A percentile compares a stretch with the other conserved stretches of the same genome.
These are phyloP conservation scores for Colletotrichum musicola DNA, from an alignment of 2,329 filamentous ascomycete genomes.

Conservation along the genomic window DNA sequence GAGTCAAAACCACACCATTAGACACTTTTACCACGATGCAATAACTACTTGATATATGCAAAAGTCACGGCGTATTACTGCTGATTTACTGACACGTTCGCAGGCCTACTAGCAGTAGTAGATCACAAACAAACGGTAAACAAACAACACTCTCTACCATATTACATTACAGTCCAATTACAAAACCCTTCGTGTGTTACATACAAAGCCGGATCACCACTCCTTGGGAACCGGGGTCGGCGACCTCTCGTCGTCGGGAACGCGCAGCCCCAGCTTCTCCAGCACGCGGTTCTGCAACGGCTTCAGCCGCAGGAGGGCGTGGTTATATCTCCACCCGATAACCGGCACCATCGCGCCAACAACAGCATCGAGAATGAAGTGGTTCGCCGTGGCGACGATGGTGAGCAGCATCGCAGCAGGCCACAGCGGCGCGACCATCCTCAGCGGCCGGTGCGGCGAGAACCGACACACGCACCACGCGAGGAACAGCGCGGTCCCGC, in stretches of 20 bases:
- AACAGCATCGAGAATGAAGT: constrained; percentile 53
- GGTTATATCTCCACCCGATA: constrained; percentile 50
- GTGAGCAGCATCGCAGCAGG: constrained; percentile 56
- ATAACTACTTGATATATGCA: too few species aligned
- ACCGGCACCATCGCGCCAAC: constrained; percentile 50
- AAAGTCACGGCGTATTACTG: too few species aligned
- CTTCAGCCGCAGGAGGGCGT: constrained; percentile 44
- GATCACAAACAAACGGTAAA: too few species aligned
- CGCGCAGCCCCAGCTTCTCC: constrained; percentile 20
- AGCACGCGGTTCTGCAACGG: constrained; percentile 47
- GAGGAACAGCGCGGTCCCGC: constrained; percentile 55
- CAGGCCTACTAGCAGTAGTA: too few species aligned
- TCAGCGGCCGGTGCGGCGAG: constrained; percentile 54
- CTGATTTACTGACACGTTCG: too few species aligned
- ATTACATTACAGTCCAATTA: too few species aligned
- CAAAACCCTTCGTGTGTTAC: too few species aligned
- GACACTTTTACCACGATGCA: too few species aligned
- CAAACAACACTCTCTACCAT: too few species aligned
- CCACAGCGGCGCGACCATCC: constrained; percentile 56
- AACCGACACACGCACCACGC: constrained; percentile 51
- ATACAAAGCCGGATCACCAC: neutral
- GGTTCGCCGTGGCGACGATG: constrained; percentile 56
- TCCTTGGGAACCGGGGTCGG: neutral
- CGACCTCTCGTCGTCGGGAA: constrained; percentile 19
- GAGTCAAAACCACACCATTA: too few species aligned